Evolutionary conservation across 208 protist species (phyloP).

Genomic region (Leptomonas pyrrhocoris): DNA sequence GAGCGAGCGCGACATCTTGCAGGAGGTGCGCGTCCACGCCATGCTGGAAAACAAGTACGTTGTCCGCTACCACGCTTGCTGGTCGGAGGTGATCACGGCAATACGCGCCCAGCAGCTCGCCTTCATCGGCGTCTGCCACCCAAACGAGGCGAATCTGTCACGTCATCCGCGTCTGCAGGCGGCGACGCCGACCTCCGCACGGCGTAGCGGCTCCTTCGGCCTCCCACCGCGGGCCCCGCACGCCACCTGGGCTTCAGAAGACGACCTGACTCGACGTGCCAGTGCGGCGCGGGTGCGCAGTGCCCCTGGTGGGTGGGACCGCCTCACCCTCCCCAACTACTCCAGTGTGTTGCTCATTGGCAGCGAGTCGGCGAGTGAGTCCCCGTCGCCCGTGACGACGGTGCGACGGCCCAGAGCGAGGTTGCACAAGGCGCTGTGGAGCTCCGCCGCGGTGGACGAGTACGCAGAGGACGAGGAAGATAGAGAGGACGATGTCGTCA

Average conservation of each 20-base stretch:
- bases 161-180: neutral
- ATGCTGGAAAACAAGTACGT: slow-evolving; percentile 59
- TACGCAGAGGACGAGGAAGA: slow-evolving; percentile 27
- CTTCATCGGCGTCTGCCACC: slow-evolving; percentile 60
- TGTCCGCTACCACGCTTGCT: slow-evolving; percentile 83
- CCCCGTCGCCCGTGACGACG: slow-evolving; percentile 10
- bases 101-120: slow-evolving; percentile 70
- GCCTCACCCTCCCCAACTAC: slow-evolving; percentile 17
- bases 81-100: slow-evolving; percentile 80
- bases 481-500: slow-evolving; percentile 1
- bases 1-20: slow-evolving; percentile 64
- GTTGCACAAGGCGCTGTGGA: slow-evolving; percentile 5
- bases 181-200: neutral
- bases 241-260: neutral
- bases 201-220: neutral
- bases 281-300: neutral
- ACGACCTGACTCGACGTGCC: slow-evolving; percentile 3
- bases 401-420: neutral
- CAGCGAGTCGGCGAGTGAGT: slow-evolving; percentile 25
- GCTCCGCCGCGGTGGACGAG: slow-evolving; percentile 26
- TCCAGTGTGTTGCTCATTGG: slow-evolving; percentile 32
- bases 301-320: slow-evolving; percentile 28
- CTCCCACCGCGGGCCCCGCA: neutral
- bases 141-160: slow-evolving; percentile 34
- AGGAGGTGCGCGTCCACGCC: slow-evolving; percentile 79